Evolutionary conservation across 2,329 filamentous ascomycete species (phyloP).

Genomic region (Parastagonospora avenae): DNA sequence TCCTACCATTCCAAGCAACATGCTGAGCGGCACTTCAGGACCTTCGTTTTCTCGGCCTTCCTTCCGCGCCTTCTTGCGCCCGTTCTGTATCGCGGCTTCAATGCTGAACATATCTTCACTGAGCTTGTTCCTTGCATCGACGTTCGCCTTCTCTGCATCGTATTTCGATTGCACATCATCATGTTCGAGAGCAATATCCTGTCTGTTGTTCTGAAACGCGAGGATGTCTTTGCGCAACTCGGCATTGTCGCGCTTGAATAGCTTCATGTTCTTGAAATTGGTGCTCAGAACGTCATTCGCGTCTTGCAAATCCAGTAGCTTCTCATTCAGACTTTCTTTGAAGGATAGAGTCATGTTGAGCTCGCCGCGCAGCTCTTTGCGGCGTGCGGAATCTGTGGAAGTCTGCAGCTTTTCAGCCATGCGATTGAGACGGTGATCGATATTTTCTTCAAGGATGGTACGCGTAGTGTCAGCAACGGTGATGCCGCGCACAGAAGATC

Average conservation of each 20-base stretch:
- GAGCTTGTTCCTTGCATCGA: slow-evolving; percentile 32
- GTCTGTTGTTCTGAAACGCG: slow-evolving; percentile 54
- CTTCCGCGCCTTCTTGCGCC: slow-evolving; percentile 35
- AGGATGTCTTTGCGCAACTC: slow-evolving; percentile 55
- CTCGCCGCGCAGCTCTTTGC: slow-evolving; percentile 50
- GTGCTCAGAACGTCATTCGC: slow-evolving; percentile 57
- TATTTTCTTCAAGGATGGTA: slow-evolving; percentile 57
- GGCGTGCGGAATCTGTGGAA: slow-evolving; percentile 47
- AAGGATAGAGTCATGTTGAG: slow-evolving; percentile 56
- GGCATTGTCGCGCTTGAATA: slow-evolving; percentile 52
- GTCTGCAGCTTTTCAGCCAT: slow-evolving; percentile 47
- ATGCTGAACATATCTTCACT: slow-evolving; percentile 43
- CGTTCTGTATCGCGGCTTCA: slow-evolving; percentile 43
- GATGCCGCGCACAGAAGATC: slow-evolving; percentile 42
- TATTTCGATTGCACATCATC: slow-evolving; percentile 52
- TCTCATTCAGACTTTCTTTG: slow-evolving; percentile 54
- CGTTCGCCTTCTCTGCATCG: slow-evolving; percentile 29
- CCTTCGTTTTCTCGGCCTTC: slow-evolving; percentile 41
- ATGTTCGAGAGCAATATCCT: slow-evolving; percentile 56
- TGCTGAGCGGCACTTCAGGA: slow-evolving; percentile 36
- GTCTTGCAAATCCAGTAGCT: slow-evolving; percentile 58
- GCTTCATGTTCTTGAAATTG: slow-evolving; percentile 52
- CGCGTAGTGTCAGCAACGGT: slow-evolving; percentile 59
- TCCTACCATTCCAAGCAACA: slow-evolving; percentile 37
- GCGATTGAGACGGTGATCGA: slow-evolving; percentile 52